Conservation (phyloP, 2,329 filamentous ascomycete species). For the Trichoderma oligosporum region DNA sequence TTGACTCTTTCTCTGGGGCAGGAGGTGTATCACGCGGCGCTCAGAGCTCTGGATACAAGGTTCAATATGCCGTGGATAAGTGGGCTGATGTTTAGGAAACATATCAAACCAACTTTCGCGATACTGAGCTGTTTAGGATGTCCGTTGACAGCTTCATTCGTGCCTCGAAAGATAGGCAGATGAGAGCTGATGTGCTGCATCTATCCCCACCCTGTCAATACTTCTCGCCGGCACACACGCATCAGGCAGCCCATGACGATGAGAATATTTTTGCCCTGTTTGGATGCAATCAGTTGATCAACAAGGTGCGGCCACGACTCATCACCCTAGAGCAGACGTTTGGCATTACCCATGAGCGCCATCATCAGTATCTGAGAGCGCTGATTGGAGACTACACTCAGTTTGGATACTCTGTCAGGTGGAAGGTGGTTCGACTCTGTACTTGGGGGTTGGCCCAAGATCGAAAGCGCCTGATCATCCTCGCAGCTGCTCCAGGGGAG, state of each 20-base stretch:
- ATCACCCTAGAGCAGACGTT: conserved; percentile 78
- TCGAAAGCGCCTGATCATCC: conserved; percentile 51
- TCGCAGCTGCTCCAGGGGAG: conserved; percentile 66
- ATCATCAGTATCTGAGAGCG: conserved; percentile 53
- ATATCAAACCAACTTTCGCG: conserved; percentile 56
- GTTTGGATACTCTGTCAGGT: conserved; percentile 65
- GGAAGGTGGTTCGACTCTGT: conserved; percentile 55
- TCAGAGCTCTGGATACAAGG: conserved; percentile 49
- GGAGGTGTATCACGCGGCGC: conserved; percentile 69
- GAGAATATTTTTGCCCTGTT: conserved; percentile 61
- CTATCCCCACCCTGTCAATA: conserved; percentile 74
- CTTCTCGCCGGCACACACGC: conserved; percentile 69
- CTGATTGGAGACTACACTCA: conserved; percentile 63
- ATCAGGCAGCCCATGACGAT: conserved; percentile 64
- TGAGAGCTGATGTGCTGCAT: conserved; percentile 65
- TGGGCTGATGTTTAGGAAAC: conserved; percentile 53
- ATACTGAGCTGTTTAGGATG: conserved; percentile 45
- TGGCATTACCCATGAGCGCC: conserved; percentile 55
- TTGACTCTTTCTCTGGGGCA: conserved; percentile 69
- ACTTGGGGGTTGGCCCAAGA: conserved; percentile 50
- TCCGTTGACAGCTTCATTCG: conserved; percentile 49
- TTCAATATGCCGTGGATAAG: conserved; percentile 63
- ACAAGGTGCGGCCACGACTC: conserved; percentile 59
- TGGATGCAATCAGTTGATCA: conserved; percentile 52
- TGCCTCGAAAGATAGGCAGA: conserved; percentile 24